These are phyloP conservation scores for Acanthamoeba castellanii DNA, from an alignment of 208 protist genomes.

Conservation along the genomic window DNA sequence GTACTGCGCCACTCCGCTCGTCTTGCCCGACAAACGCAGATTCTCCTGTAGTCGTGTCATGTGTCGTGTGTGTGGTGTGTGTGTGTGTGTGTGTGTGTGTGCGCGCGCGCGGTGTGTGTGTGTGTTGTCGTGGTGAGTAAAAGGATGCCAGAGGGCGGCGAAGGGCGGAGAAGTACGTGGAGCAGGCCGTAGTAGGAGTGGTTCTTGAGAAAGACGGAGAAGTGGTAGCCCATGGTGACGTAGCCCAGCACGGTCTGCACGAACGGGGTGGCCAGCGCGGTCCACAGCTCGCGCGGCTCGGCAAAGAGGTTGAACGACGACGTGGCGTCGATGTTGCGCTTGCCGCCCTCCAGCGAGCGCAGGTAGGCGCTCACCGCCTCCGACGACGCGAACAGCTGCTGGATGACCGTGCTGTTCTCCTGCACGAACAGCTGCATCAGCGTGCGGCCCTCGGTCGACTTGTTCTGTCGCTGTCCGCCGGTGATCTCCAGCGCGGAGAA, in stretches of 20 bases:
- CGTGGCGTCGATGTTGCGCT: conserved; percentile 5
- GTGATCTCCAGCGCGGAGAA: conserved; percentile 12
- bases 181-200: conserved; percentile 48
- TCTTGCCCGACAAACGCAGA: conserved; percentile 47
- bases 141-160: not conserved
- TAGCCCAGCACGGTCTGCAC: conserved; percentile 59
- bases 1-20: conserved; percentile 58
- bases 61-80: no score
- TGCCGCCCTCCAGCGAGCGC: not conserved
- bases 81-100: no score
- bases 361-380: not conserved
- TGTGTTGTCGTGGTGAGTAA: not conserved
- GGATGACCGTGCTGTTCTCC: not conserved
- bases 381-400: conserved; percentile 32
- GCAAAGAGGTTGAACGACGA: conserved; percentile 58
- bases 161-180: conserved; percentile 6
- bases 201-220: conserved; percentile 61
- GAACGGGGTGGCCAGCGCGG: conserved; percentile 10
- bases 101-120: no score
- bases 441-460: conserved; percentile 15
- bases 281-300: conserved; percentile 52
- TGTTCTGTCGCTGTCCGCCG: conserved; percentile 1
- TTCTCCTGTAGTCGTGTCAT: conserved; percentile 9
- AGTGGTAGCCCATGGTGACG: conserved; percentile 57
- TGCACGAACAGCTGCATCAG: conserved; percentile 57